Base-by-base conservation (phyloP, 192 early-diverging fungal species). In the Jimgerdemannia lactiflua region DNA sequence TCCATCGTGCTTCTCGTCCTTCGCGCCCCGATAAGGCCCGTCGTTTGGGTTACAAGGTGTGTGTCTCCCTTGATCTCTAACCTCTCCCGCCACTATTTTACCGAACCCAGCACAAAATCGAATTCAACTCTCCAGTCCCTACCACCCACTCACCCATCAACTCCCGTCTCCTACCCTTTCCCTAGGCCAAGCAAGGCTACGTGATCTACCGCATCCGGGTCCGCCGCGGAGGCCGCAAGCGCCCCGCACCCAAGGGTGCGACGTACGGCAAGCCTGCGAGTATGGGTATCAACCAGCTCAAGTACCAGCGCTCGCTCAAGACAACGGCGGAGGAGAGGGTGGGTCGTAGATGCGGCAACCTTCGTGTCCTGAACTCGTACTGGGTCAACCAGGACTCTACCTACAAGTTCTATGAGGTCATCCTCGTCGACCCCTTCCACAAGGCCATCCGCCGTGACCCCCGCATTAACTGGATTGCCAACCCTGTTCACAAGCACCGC, bases 391-490 rank as follows among this genome's bases (percentile, higher is more conserved):
- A 96, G 91, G 98, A 98, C 88, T 87, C 98, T 71, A 96, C 96
- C 83, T 99, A 94, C 95, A 99, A 99, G 92, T 99, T 93, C 92
- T 98, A 87, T 88, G 98, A 99, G 88, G 95, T 99, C 82, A 98
- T 99, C 86, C 91, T 96, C 73, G 97, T 98, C 77, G 98, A 99
- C 86, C 96, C 96, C 76, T 81, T 85, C 75, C 98, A 99, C 95
- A 96, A 96, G 92, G 95, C 93, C 77, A 98, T 99, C 90, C 95
- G 98, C 78, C 94, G 95, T 84, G 97, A 99, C 87, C 87, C 98
- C 72, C 95, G 96, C 85, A 98, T 98, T 91, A 97, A 98, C 94
- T 99, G 98, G 98, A 99, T 99, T 87, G 92, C 87, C 84, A 95
- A 96, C 83, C 89, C 95, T 73, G 95, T 96, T 75, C 96, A 98